phyloP scores from a whole-genome alignment of 2,329 filamentous ascomycete genomes.

The Zasmidium angulare region DNA sequence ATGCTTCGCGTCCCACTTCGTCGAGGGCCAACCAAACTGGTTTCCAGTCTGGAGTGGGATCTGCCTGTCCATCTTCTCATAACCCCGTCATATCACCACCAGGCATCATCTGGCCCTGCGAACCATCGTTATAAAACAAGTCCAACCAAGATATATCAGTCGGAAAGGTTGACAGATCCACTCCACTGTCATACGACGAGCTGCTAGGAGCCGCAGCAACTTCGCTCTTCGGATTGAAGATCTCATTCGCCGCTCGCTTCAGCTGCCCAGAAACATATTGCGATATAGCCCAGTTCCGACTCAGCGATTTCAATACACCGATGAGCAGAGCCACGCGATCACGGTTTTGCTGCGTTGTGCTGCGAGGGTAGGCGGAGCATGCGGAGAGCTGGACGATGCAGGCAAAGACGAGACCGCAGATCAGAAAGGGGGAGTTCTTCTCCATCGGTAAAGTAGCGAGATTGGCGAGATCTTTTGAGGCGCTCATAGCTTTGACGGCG shows the following conservation, averaged over 20 bases:
- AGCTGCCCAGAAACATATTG: constrained; percentile 70
- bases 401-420: constrained; percentile 73
- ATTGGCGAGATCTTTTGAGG: constrained; percentile 74
- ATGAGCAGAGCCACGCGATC: constrained; percentile 69
- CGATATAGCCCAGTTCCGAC: constrained; percentile 71
- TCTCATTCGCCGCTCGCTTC: constrained; percentile 72
- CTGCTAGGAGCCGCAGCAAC: constrained; percentile 4
- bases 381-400: constrained; percentile 80
- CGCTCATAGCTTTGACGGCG: constrained; percentile 76
- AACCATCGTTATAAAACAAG: constrained; percentile 19
- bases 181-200: constrained; percentile 16
- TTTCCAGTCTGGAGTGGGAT: too few species aligned
- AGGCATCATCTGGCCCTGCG: constrained; percentile 6
- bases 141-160: constrained; percentile 23
- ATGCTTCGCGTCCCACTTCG: too few species aligned
- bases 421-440: constrained; percentile 80
- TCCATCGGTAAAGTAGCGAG: constrained; percentile 72
- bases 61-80: not conserved
- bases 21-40: too few species aligned
- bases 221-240: constrained; percentile 22
- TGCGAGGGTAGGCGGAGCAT: constrained; percentile 61
- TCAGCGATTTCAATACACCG: constrained; percentile 68
- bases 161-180: constrained; percentile 7
- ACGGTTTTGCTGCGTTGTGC: constrained; percentile 70
- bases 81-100: not conserved